These are phyloP conservation scores for Cordyceps cicadae DNA, from an alignment of 2,329 filamentous ascomycete genomes.

Conservation along the genomic window DNA sequence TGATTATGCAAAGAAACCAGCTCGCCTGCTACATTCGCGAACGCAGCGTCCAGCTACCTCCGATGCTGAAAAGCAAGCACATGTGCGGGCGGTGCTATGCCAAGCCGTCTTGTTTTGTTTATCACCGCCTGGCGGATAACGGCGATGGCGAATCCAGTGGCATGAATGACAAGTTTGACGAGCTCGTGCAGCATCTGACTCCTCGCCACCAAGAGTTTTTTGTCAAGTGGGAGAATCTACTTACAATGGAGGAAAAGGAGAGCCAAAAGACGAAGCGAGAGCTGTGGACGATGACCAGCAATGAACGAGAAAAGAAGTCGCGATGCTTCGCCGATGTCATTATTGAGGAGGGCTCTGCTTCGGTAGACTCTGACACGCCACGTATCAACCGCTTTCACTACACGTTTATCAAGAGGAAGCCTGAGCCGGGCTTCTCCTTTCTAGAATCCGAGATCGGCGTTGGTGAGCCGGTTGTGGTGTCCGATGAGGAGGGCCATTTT, in stretches of 20 bases:
- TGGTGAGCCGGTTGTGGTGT: slow-evolving; percentile 92
- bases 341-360: slow-evolving; percentile 67
- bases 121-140: slow-evolving; percentile 81
- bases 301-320: slow-evolving; percentile 77
- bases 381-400: slow-evolving; percentile 93
- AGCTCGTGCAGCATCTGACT: slow-evolving; percentile 70
- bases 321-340: slow-evolving; percentile 85
- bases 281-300: slow-evolving; percentile 91
- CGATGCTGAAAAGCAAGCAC: slow-evolving; percentile 75
- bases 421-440: slow-evolving; percentile 64
- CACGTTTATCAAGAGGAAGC: slow-evolving; percentile 65
- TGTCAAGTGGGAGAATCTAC: slow-evolving; percentile 82
- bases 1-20: slow-evolving; percentile 93
- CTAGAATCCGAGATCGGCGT: slow-evolving; percentile 78
- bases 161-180: slow-evolving; percentile 72
- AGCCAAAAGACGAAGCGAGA: slow-evolving; percentile 80
- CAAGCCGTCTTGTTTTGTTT: slow-evolving; percentile 83
- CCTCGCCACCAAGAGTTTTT: slow-evolving; percentile 74
- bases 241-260: slow-evolving; percentile 92
- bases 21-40: slow-evolving; percentile 79
- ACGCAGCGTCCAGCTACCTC: slow-evolving; percentile 68
- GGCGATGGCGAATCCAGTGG: slow-evolving; percentile 76
- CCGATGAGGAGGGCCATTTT: slow-evolving; percentile 91
- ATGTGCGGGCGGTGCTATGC: slow-evolving; percentile 85
- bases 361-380: slow-evolving; percentile 58